Evolutionary conservation across 2,329 filamentous ascomycete species (phyloP), one percentile per base, ranked within the genome.

Genomic region (Xylaria sp.): DNA sequence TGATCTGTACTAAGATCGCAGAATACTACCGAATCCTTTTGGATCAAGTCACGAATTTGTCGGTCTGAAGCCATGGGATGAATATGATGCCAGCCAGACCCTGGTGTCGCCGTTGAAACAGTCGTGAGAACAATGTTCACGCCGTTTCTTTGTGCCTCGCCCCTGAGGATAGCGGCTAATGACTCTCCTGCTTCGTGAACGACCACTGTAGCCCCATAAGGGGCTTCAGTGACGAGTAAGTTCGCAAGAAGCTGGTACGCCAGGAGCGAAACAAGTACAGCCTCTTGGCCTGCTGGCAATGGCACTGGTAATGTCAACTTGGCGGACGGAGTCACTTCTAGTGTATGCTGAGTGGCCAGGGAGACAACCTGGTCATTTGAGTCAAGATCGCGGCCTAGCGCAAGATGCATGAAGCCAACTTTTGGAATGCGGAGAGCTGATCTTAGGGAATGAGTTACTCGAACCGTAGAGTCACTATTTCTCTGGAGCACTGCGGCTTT

Each of bases 341-440:
- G 51, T 5, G 51, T 35, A 32, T 54, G 25, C 27, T 54, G 27
- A 32, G 27, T 54, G 27, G 27, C 18, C 3, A 54, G 27, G n/a
- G 3, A 16, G 51, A 54, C 13, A 35, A 54, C 27, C 29, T 54
- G 51, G 5, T 54, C 18, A 10, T 54, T 54, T 54, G 51, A 54
- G 51, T 54, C 51, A 18, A 35, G 51, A 32, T 13, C 35, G 51
- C 18, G 27, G 27, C 51, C 51, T 2, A 54, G 51, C 29, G 16
- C 51, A 54, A 54, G 27, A 16, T 54, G 27, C 51, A 54, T 54
- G 51, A 54, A 54, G 51, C 51, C 51, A 35, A 35, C 27, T 35
- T n/a, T 54, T 3, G 25, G 51, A 21, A 54, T 32, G 18, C 51
- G 51, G 5, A 54, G 51, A 54, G 51, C 51, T 54, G 51, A 32